phyloP scores from a whole-genome alignment of 2,329 filamentous ascomycete genomes.

The Amauroascus verrucosus region DNA sequence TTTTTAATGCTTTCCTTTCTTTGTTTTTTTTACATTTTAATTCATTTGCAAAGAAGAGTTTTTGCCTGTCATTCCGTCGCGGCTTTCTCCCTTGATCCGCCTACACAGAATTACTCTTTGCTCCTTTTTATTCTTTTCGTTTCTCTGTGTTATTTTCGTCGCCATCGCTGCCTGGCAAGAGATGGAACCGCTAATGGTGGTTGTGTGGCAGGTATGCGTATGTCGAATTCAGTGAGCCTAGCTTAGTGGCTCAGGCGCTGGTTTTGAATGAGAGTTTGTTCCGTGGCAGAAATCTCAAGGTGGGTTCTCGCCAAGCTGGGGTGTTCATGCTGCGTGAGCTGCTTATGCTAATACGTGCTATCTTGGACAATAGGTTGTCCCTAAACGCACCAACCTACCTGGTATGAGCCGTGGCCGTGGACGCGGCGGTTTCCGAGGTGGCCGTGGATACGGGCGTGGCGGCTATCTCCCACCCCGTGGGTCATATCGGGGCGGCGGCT shows the following conservation, averaged over 20 bases:
- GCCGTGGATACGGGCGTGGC: constrained; percentile 24
- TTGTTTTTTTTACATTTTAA: neutral
- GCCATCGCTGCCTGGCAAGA: constrained; percentile 49
- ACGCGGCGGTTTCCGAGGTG: constrained; percentile 45
- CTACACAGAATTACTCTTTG: neutral
- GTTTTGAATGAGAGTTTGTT: constrained; percentile 95
- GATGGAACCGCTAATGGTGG: constrained; percentile 31
- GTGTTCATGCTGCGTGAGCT: neutral
- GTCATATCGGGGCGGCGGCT: constrained; percentile 22
- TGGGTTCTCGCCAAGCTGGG: constrained; percentile 41
- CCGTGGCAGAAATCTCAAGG: constrained; percentile 90
- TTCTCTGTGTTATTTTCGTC: constrained; percentile 3
- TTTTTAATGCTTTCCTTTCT: constrained; percentile 1
- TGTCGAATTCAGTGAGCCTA: constrained; percentile 94
- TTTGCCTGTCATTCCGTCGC: too few species aligned
- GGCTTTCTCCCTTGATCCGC: neutral
- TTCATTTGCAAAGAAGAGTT: too few species aligned
- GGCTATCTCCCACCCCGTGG: constrained; percentile 27
- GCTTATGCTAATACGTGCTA: neutral
- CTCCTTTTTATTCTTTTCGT: neutral
- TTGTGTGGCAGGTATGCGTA: constrained; percentile 71
- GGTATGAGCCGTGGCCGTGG: constrained; percentile 72
- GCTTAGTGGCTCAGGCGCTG: constrained; percentile 80
- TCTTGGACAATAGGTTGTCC: constrained; percentile 52
- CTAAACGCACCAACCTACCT: constrained; percentile 88